Percentiles rank a stretch among this genome's conserved stretches.
phyloP scores from a whole-genome alignment of 441 rosid species.

The Arabidopsis hybrid region DNA sequence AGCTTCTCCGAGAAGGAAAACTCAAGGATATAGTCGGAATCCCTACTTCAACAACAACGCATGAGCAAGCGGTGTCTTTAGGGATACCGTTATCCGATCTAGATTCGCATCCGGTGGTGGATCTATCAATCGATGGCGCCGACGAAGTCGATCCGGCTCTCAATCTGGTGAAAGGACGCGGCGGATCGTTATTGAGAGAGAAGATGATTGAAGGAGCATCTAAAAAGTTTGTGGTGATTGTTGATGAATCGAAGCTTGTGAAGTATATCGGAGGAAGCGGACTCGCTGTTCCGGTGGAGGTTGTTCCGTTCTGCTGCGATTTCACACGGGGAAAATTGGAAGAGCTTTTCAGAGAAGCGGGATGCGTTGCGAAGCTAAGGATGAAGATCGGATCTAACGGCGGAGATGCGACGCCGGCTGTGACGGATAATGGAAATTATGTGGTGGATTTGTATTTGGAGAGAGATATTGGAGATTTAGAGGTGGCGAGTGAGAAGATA shows the following conservation, averaged over 20 bases:
- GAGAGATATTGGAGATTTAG: conserved; percentile 82
- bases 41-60: conserved; percentile 86
- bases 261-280: conserved; percentile 71
- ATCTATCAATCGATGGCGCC: conserved; percentile 94
- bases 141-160: conserved; percentile 85
- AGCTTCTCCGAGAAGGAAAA: conserved; percentile 77
- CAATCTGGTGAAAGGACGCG: conserved; percentile 88
- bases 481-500: conserved; percentile 72
- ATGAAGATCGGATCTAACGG: conserved; percentile 36
- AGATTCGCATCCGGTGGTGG: conserved; percentile 69
- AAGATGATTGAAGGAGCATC: conserved; percentile 93
- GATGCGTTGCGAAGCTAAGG: conserved; percentile 78
- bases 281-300: conserved; percentile 82
- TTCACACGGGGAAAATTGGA: conserved; percentile 63
- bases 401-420: conserved; percentile 59
- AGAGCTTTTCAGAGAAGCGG: conserved; percentile 59
- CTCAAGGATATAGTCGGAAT: conserved; percentile 72
- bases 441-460: conserved; percentile 79
- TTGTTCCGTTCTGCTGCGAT: conserved; percentile 83
- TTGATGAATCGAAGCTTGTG: conserved; percentile 77
- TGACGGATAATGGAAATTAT: conserved; percentile 89
- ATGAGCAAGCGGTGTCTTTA: conserved; percentile 75
- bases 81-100: conserved; percentile 89
- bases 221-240: conserved; percentile 76
- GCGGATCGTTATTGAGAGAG: conserved; percentile 89